phyloP scores from a whole-genome alignment of 1,139 yeast species.

The Protomyces gravidus region DNA sequence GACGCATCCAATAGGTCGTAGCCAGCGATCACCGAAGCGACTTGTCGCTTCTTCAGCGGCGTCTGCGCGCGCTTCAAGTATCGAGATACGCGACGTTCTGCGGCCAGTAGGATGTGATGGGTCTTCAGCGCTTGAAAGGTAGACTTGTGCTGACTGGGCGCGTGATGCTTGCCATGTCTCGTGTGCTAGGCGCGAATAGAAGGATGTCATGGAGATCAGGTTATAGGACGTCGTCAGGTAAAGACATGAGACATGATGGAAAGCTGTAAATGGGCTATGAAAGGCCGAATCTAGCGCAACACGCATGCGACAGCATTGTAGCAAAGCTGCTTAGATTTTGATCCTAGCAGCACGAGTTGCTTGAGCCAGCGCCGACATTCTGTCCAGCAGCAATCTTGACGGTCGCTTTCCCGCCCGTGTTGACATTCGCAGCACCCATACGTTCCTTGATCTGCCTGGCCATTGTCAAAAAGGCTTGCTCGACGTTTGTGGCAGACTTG shows the following conservation, averaged over 20 bases:
- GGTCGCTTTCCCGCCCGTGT: constrained; percentile 57
- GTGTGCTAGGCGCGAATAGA: not conserved
- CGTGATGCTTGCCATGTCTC: not conserved
- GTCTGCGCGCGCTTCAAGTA: not conserved
- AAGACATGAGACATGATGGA: too few species aligned
- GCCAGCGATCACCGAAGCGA: not conserved
- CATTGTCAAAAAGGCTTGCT: constrained; percentile 97
- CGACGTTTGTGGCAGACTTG: constrained; percentile 89
- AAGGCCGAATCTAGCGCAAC: constrained; percentile 6
- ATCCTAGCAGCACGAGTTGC: constrained; percentile 68
- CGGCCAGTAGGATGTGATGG: not conserved
- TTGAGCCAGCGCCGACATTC: constrained; percentile 63
- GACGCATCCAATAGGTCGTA: not conserved
- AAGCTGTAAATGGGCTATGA: too few species aligned
- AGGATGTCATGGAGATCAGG: not conserved
- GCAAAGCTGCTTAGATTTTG: not conserved
- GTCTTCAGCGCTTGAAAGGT: not conserved
- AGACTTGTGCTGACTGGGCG: not conserved
- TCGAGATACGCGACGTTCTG: not conserved
- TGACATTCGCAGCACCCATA: constrained; percentile 66
- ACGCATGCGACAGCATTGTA: not conserved
- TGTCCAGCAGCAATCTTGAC: constrained; percentile 84
- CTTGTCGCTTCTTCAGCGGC: not conserved
- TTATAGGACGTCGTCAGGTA: too few species aligned
- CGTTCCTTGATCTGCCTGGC: constrained; percentile 97